phyloP scores from a whole-genome alignment of 805 yeast genomes.

The Barnettozyma botsteinii region DNA sequence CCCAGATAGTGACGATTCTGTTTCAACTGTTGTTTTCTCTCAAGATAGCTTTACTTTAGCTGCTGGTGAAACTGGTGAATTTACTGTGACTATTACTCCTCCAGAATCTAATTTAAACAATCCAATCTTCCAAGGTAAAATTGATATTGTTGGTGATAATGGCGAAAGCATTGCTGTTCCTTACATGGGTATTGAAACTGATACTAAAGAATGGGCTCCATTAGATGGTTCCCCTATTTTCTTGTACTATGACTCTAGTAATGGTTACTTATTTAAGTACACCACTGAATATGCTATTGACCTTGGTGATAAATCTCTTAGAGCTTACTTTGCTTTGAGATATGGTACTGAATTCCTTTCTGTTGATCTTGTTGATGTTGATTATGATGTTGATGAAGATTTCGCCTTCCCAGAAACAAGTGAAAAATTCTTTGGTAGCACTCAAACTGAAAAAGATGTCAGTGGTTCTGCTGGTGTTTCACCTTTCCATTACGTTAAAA shows the following conservation, averaged over 20 bases:
- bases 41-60: no score
- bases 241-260: no score
- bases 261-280: no score
- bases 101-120: no score
- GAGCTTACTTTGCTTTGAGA: background rate
- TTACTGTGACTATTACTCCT: no score
- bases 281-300: no score
- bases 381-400: slow-evolving; percentile 6
- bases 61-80: no score
- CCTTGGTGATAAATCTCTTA: no score
- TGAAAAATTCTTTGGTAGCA: slow-evolving; percentile 7
- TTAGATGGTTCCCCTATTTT: no score
- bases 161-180: slow-evolving; percentile 11
- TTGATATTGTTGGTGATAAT: slow-evolving; percentile 7
- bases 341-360: slow-evolving; percentile 12
- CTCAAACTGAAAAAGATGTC: slow-evolving; percentile 1
- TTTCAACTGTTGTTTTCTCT: no score
- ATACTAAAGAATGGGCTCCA: slow-evolving; percentile 6
- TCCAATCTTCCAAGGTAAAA: slow-evolving; percentile 4
- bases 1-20: no score
- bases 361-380: slow-evolving; percentile 12
- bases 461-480: background rate
- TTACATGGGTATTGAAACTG: slow-evolving; percentile 12
- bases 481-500: no score
- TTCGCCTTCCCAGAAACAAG: slow-evolving; percentile 6